Evolutionary conservation across 192 early-diverging fungal genomes (phyloP).

Genomic region (Coemansia biformis): DNA sequence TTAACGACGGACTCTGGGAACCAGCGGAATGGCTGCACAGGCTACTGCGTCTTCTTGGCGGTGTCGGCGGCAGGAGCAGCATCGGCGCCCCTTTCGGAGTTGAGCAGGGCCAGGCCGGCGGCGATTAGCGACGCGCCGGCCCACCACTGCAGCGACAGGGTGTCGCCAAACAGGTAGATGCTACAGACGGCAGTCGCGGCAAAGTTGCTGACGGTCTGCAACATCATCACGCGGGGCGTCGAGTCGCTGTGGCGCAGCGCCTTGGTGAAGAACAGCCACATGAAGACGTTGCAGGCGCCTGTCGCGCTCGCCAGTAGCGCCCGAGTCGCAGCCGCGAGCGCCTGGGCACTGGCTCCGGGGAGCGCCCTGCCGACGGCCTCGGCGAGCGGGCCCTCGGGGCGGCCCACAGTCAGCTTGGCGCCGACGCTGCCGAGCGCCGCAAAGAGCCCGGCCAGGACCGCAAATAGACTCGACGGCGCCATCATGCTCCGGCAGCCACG

Average conservation of each 20-base stretch:
- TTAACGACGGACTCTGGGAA: too few species aligned
- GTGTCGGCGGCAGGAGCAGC: not conserved
- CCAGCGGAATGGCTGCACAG: too few species aligned
- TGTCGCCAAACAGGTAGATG: conserved; percentile 68
- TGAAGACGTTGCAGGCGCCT: conserved; percentile 68
- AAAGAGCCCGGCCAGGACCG: conserved; percentile 60
- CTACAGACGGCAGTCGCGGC: conserved; percentile 66
- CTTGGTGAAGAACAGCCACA: conserved; percentile 88
- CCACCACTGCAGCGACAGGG: conserved; percentile 77
- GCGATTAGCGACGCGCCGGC: conserved; percentile 69
- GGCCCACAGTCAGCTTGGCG: conserved; percentile 65
- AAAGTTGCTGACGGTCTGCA: conserved; percentile 79
- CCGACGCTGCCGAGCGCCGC: conserved; percentile 74
- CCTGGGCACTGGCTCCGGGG: conserved; percentile 5
- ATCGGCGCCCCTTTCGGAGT: conserved; percentile 8
- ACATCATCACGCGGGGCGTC: conserved; percentile 67
- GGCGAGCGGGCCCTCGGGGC: conserved; percentile 1
- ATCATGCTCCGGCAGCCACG: conserved; percentile 13
- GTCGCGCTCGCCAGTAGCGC: conserved; percentile 54
- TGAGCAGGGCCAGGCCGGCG: conserved; percentile 26
- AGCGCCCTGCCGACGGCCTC: conserved; percentile 14
- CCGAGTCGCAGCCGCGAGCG: conserved; percentile 27
- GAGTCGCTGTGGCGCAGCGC: conserved; percentile 70
- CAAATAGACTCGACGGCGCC: conserved; percentile 33
- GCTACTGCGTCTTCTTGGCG: not conserved